phyloP scores from a whole-genome alignment of 2,329 filamentous ascomycete genomes.

The Ramichloridium luteum region DNA sequence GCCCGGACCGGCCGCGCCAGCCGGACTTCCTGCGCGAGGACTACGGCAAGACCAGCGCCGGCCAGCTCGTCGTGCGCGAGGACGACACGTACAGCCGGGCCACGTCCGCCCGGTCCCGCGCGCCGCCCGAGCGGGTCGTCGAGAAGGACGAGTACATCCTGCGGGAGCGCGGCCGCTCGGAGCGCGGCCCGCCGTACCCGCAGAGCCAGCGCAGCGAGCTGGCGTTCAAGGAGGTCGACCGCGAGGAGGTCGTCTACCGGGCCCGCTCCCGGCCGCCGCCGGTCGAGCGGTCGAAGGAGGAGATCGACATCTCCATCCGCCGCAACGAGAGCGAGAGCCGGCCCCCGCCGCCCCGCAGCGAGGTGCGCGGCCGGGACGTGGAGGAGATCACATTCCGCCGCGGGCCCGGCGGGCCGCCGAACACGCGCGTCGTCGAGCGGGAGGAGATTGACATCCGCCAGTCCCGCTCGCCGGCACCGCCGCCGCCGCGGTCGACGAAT shows the following conservation, averaged over 20 bases:
- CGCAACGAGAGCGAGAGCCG: constrained; percentile 15
- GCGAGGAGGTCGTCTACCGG: constrained; percentile 29
- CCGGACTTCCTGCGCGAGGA: constrained; percentile 41
- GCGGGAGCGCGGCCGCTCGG: constrained; percentile 18
- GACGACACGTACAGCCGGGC: constrained; percentile 20
- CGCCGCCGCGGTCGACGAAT: constrained; percentile 7
- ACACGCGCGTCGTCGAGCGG: constrained; percentile 14
- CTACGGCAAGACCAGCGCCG: constrained; percentile 32
- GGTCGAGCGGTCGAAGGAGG: constrained; percentile 16
- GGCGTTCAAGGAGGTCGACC: constrained; percentile 12
- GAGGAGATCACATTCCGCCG: constrained; percentile 40
- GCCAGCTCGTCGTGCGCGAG: constrained; percentile 36
- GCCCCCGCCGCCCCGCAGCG: constrained; percentile 21
- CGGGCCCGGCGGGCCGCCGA: constrained; percentile 21
- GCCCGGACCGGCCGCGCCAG: constrained; percentile 28
- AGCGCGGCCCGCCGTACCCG: constrained; percentile 17
- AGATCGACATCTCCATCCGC: constrained; percentile 26
- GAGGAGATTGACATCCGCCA: constrained; percentile 22
- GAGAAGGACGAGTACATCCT: constrained; percentile 32
- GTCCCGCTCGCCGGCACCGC: constrained; percentile 16
- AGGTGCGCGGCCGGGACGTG: constrained; percentile 16
- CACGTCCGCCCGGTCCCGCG: constrained; percentile 18
- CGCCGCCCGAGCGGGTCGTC: constrained; percentile 25
- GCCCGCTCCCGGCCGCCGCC: constrained; percentile 25
- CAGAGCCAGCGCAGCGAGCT: constrained; percentile 16